These are phyloP conservation scores for Euphorbia tirucalli DNA, from an alignment of 345 rosid species.

Conservation along the genomic window DNA sequence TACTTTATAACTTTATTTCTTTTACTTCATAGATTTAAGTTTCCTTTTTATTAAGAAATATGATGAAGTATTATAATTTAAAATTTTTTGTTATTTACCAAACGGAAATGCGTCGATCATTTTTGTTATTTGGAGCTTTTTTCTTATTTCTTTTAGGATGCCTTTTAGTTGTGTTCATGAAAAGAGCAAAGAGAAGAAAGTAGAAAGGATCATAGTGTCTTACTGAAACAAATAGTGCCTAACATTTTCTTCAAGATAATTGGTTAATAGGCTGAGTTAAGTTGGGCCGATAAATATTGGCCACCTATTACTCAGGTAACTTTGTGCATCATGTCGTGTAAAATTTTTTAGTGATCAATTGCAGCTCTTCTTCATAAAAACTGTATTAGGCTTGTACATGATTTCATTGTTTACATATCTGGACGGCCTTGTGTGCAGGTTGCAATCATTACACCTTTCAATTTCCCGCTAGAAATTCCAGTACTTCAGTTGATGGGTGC, in stretches of 20 bases:
- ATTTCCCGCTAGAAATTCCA: constrained; percentile 97
- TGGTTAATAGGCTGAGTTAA: neutral
- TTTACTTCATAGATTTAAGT: neutral
- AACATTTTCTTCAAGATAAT: neutral
- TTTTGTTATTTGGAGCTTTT: neutral
- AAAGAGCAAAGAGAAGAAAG: neutral
- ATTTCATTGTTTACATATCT: neutral
- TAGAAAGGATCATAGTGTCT: neutral
- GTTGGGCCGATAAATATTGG: neutral
- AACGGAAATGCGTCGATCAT: neutral
- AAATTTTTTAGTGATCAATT: constrained; percentile 3
- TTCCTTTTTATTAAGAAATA: neutral
- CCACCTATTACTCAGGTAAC: neutral
- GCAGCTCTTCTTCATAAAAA: neutral
- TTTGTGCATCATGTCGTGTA: neutral
- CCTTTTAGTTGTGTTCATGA: neutral
- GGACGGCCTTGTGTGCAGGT: constrained; percentile 48
- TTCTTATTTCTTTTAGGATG: neutral
- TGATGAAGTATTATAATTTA: neutral
- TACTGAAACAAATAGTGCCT: no score
- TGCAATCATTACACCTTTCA: constrained; percentile 92
- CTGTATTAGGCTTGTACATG: neutral
- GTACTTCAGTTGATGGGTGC: constrained; percentile 98
- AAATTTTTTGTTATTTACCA: neutral
- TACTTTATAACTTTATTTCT: neutral